Conservation (phyloP, 2,329 filamentous ascomycete species). For the Colletotrichum lindemuthianum region DNA sequence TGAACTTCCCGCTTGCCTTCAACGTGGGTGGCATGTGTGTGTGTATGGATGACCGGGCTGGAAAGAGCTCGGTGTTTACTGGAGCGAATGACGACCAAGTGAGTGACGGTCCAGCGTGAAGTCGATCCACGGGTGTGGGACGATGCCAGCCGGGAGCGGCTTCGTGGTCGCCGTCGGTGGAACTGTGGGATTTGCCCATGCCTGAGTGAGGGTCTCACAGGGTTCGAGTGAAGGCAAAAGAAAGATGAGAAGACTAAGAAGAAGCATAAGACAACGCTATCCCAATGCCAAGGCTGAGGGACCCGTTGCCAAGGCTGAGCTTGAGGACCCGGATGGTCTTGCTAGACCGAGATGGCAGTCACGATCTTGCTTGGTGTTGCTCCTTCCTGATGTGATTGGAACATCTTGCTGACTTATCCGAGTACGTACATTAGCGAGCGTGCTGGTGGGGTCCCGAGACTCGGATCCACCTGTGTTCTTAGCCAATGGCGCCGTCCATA, state of each 20-base stretch:
- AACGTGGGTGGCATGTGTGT: no score
- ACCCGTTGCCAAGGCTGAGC: slow-evolving; percentile 32
- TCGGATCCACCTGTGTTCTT: slow-evolving; percentile 3
- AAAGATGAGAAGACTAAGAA: slow-evolving; percentile 1
- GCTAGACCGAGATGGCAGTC: slow-evolving; percentile 1
- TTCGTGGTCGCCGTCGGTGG: no score
- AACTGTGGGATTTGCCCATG: neutral
- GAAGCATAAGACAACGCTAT: slow-evolving; percentile 30
- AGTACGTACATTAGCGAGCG: neutral
- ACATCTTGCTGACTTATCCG: neutral
- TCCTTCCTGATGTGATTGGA: slow-evolving; percentile 17
- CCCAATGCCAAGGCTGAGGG: slow-evolving; percentile 33
- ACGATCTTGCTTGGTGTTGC: slow-evolving; percentile 13
- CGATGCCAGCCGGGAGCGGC: no score
- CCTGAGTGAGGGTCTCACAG: no score
- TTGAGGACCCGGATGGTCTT: slow-evolving; percentile 26
- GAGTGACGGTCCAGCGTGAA: no score
- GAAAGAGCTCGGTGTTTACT: no score
- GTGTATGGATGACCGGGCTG: no score
- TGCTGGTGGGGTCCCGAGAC: no score
- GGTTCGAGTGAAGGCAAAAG: slow-evolving; percentile 8
- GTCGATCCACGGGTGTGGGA: neutral
- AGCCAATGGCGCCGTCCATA: slow-evolving; percentile 3
- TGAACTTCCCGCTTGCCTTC: neutral
- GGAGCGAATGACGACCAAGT: no score